phyloP scores from a whole-genome alignment of 2,329 filamentous ascomycete species.

The Leptographium flavum region DNA sequence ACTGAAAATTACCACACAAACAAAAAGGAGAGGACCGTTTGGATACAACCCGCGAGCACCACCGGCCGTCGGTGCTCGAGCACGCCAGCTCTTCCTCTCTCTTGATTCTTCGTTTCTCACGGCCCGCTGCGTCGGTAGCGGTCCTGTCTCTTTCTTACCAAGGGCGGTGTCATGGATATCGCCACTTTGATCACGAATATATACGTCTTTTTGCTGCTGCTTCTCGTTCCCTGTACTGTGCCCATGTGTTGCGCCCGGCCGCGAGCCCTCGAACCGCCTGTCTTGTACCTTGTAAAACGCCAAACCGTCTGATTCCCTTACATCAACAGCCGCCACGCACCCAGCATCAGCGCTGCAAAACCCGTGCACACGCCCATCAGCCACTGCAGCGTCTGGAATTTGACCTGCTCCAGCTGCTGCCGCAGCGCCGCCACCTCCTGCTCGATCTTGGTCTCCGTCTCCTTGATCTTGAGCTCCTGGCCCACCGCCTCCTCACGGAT shows the following conservation, averaged over 20 bases:
- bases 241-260: too few species aligned
- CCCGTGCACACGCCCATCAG: constrained; percentile 72
- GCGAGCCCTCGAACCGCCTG: neutral
- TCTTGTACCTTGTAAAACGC: neutral
- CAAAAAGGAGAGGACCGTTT: neutral
- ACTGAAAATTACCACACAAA: neutral
- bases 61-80: neutral
- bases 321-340: constrained; percentile 59
- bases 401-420: constrained; percentile 91
- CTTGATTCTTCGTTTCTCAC: neutral
- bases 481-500: constrained; percentile 93
- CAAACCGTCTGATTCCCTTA: constrained; percentile 15
- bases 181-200: neutral
- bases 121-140: neutral
- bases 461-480: constrained; percentile 95
- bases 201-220: neutral
- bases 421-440: constrained; percentile 84
- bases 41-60: neutral
- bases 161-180: neutral
- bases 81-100: neutral
- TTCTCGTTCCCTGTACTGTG: neutral
- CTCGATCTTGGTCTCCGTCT: constrained; percentile 97
- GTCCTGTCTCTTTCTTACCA: neutral
- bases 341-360: constrained; percentile 51
- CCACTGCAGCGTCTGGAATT: constrained; percentile 97